Conservation (phyloP, 495 filamentous ascomycete species). For the Lepraria neglecta region DNA sequence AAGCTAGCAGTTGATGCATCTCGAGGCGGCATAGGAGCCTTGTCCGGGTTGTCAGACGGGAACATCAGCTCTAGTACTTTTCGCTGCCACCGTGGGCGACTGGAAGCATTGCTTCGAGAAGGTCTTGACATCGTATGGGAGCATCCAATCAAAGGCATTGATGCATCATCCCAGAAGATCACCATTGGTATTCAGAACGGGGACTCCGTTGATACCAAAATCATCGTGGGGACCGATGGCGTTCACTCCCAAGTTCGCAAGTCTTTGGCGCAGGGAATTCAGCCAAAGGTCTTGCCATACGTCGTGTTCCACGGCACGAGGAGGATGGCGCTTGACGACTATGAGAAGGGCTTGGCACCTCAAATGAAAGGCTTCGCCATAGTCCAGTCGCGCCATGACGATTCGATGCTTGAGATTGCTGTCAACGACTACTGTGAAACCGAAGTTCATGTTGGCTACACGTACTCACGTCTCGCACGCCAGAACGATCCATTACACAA, state of each 20-base stretch:
- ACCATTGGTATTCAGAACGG: constrained; percentile 23
- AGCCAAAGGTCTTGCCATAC: constrained; percentile 33
- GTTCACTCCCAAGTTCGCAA: constrained; percentile 34
- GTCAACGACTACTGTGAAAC: constrained; percentile 23
- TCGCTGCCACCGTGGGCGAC: constrained; percentile 31
- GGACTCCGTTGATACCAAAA: constrained; percentile 19
- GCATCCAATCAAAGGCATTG: constrained; percentile 25
- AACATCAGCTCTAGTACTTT: constrained; percentile 20
- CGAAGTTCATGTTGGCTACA: constrained; percentile 31
- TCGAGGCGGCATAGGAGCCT: too few relatives aligned
- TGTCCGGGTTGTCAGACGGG: background rate
- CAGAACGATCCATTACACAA: constrained; percentile 31
- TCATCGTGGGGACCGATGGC: constrained; percentile 36
- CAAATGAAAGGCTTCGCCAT: constrained; percentile 22
- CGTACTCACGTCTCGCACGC: constrained; percentile 35
- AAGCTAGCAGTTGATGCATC: constrained; percentile 29
- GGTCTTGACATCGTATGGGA: constrained; percentile 35
- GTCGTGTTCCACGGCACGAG: constrained; percentile 40
- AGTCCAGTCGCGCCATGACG: constrained; percentile 19
- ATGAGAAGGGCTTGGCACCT: constrained; percentile 19
- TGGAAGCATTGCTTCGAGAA: constrained; percentile 32
- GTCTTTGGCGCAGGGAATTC: constrained; percentile 23
- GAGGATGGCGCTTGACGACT: constrained; percentile 23
- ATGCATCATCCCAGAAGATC: constrained; percentile 5
- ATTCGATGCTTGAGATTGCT: constrained; percentile 31